Evolutionary conservation across 306 rosid species (phyloP), one percentile per base, ranked within the genome.

Genomic region (Phaseolus lunatus): DNA sequence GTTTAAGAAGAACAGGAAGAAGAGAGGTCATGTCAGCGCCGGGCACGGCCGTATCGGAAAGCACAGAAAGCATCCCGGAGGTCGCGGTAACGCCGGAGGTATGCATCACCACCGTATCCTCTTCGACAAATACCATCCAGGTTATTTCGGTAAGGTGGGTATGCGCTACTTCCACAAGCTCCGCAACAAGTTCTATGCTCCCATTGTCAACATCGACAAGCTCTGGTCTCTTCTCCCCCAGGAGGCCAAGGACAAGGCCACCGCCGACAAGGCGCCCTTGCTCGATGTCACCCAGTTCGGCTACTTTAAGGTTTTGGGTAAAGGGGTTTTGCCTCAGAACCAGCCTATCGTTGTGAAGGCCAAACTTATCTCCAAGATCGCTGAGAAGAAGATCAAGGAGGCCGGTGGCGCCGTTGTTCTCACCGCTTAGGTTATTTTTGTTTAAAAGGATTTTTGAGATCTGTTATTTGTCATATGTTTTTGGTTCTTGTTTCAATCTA

Each of bases 91-190:
- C 85, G 96, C 96, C 44, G 96, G 96, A 43, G 96, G 96, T 10
- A 87, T 90, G 96, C 96, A 90, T 75, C 96, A 90, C 78, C 96
- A 90, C 72, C 86, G 96, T 5, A 90, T 90, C 85, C 93, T 90
- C 76, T 90, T 90, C 85, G 96, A 90, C 84, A 90, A 90, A 76
- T 90, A 90, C 87, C 96, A 90, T 13, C 96, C 96, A 0, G 96
- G 96, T 4, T 90, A 82, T 75, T 90, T 90, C 78, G 96, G 96
- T 0, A 90, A 90, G 72, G 96, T 90, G 0, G 96, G 96, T 0
- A 90, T 90, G 96, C 86, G 96, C 13, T 90, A 90, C 69, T 90
- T 90, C 77, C 96, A 90, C 87, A 89, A 84, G 82, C 96, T 90
- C 37, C 91, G 91, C 2, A 88, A 90, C 82, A 75, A 90, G 78